These are phyloP conservation scores for Butyriboletus loyo DNA, from an alignment of 768 basidiomycete species.

Conservation along the genomic window DNA sequence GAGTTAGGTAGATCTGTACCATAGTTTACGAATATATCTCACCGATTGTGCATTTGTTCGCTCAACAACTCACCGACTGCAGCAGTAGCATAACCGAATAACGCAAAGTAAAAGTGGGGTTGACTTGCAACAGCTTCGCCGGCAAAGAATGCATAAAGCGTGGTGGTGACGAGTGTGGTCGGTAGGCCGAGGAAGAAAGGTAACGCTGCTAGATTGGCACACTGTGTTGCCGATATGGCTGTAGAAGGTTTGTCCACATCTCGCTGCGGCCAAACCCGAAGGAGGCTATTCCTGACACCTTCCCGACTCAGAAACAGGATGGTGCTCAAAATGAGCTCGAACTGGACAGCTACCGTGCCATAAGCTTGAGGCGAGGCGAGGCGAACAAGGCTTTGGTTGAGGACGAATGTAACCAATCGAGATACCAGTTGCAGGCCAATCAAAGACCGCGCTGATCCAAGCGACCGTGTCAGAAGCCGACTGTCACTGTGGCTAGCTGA, in stretches of 20 bases:
- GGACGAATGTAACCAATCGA: conserved; percentile 77
- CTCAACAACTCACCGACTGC: conserved; percentile 75
- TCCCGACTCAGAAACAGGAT: conserved; percentile 93
- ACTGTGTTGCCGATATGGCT: conserved; percentile 13
- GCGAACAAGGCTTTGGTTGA: conserved; percentile 87
- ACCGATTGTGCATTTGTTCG: conserved; percentile 82
- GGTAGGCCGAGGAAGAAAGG: conserved; percentile 71
- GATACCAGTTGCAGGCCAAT: conserved; percentile 86
- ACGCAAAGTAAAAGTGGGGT: conserved; percentile 58
- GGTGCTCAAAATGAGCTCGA: conserved; percentile 87
- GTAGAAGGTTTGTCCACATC: background rate
- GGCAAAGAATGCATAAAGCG: conserved; percentile 55
- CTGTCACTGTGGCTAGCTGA: background rate
- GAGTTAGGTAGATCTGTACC: conserved; percentile 18
- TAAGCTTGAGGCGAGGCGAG: conserved; percentile 82
- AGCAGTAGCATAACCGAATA: conserved; percentile 68
- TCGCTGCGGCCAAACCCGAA: conserved; percentile 48
- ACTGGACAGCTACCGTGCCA: conserved; percentile 90
- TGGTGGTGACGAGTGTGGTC: conserved; percentile 49
- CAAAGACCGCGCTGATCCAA: conserved; percentile 57
- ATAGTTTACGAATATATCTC: conserved; percentile 23
- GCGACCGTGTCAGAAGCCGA: conserved; percentile 26
- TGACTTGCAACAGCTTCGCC: conserved; percentile 55
- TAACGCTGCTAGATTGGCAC: conserved; percentile 52
- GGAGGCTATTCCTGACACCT: conserved; percentile 81